Evolutionary conservation across 805 yeast species (phyloP).

Genomic region (Kluyveromyces nonfermentans): DNA sequence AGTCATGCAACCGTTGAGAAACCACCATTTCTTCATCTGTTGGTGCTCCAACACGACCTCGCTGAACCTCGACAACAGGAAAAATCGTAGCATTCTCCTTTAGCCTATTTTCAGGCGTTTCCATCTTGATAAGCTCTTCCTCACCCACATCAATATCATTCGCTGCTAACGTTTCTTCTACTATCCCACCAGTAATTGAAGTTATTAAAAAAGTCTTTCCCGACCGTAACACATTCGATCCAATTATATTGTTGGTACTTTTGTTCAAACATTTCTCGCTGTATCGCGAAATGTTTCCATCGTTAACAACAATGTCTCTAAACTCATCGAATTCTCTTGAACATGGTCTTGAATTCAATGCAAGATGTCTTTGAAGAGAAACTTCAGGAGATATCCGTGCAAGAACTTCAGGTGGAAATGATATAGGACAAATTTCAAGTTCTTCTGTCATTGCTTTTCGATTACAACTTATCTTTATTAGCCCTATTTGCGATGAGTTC

Average conservation of each 20-base stretch:
- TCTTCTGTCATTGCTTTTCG: slow-evolving; percentile 10
- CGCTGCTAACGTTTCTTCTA: slow-evolving; percentile 42
- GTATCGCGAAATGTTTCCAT: slow-evolving; percentile 33
- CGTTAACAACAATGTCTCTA: slow-evolving; percentile 41
- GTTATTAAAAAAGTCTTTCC: slow-evolving; percentile 72
- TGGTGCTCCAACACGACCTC: slow-evolving; percentile 74
- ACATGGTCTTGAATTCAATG: slow-evolving; percentile 68
- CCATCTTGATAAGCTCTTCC: slow-evolving; percentile 19
- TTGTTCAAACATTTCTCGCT: slow-evolving; percentile 25
- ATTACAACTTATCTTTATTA: not conserved
- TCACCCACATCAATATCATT: slow-evolving; percentile 36
- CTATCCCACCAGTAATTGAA: slow-evolving; percentile 56
- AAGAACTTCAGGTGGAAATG: slow-evolving; percentile 73
- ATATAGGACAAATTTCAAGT: slow-evolving; percentile 35
- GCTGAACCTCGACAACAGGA: slow-evolving; percentile 66
- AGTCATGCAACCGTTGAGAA: slow-evolving; percentile 56
- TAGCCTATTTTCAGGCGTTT: slow-evolving; percentile 17
- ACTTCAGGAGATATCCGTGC: slow-evolving; percentile 81
- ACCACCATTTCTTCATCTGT: slow-evolving; percentile 76
- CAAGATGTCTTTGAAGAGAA: slow-evolving; percentile 68
- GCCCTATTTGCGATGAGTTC: not conserved
- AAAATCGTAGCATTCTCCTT: slow-evolving; percentile 38
- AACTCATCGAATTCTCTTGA: slow-evolving; percentile 65
- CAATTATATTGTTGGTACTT: slow-evolving; percentile 35
- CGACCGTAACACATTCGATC: slow-evolving; percentile 58